Base-by-base conservation (phyloP, 208 protist genomes). In the Tritrichomonas musculus region DNA sequence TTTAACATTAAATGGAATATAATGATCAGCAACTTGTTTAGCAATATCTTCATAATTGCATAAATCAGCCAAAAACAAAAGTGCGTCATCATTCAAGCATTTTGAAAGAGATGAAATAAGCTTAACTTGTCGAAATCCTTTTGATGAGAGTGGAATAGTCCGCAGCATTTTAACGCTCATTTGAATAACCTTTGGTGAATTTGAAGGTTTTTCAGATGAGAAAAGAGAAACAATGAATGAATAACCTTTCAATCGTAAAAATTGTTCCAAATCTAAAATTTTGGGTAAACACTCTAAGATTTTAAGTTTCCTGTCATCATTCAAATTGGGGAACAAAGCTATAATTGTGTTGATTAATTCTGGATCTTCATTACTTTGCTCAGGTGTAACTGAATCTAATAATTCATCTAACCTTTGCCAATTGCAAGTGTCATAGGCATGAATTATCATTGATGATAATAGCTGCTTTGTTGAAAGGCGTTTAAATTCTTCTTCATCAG, bases 401-500 rank as follows among this genome's bases (percentile, higher is more conserved):
- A 57, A 20, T 39, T 88, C 41, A 1, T 88, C 77, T n/a, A 88
- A 88, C 39, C 77, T 53, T 5, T 25, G 27, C 41, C 47, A 88
- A 17, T 88, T 57, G 47, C 47, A 57, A 36, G 25, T 39, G 57
- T 88, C 47, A 17, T 57, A 57, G n/a, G 77, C 73, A 27, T 82
- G 73, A 82, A 82, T 30, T 11, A 57, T 20, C 53, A 57, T 88
- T 60, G 47, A 39, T 53, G 77, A 88, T 39, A 57, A 33, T 57
- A 82, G n/a, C n/a, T 44, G 44, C 17, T 27, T 88, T 50, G 77
- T 41, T 57, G 20, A 30, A 13, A 36, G n/a, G n/a, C 0, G 0
- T 53, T 39, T 41, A 36, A 88, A 88, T 20, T 88, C 77, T 60
- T 53, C 22, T 88, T 88, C 77, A 49, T 88, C 57, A 33, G 77